Base-by-base conservation (phyloP, 768 basidiomycete species). In the Suillus subluteus region DNA sequence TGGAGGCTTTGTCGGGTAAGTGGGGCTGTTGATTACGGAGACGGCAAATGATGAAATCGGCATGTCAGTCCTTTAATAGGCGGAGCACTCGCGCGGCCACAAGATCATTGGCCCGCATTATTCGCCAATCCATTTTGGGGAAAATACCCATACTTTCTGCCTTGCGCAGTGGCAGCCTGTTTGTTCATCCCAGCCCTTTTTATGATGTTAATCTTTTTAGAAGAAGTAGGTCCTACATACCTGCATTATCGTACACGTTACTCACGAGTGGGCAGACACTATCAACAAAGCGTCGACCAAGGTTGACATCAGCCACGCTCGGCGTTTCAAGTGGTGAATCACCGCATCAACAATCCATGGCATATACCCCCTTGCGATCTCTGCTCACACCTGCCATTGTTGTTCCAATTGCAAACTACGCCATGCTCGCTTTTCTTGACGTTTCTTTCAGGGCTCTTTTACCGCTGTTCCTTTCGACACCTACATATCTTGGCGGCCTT, bases 31-130 rank as follows among this genome's bases (percentile, higher is more conserved):
- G 2, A 32, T 3, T 12, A 26, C 3, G 63, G 4, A 11, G 16
- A 56, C 32, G 23, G n/a, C 46, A 30, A 43, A 18, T 48, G 55
- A 35, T 64, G 4, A 15, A 5, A 44, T 40, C 46, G 30, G 70
- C 67, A 86, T 87, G 16, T 86, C 88, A 21, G 77, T 88, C 86
- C 88, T 8, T 73, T 89, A 35, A 84, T 88, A 30, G 88, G 88
- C 4, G 88, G 88, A 11, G 78, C 79, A 18, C 79, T 89, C 52
- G 80, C 82, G 63, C 82, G 80, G 65, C 88, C 88, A 26, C 83
- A 83, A 44, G 85, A 88, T 40, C 82, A 74, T 26, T 88, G 85
- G 73, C 87, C 87, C 0, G 21, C 65, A 7, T 61, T 82, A 3
- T 88, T 90, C 70, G 69, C 75, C 38, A 79, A 76, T 44, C 69